A percentile compares a stretch with the other conserved stretches of the same genome.
Conservation (phyloP, 371 early-diverging fungal species). For the Massospora cicadina region DNA sequence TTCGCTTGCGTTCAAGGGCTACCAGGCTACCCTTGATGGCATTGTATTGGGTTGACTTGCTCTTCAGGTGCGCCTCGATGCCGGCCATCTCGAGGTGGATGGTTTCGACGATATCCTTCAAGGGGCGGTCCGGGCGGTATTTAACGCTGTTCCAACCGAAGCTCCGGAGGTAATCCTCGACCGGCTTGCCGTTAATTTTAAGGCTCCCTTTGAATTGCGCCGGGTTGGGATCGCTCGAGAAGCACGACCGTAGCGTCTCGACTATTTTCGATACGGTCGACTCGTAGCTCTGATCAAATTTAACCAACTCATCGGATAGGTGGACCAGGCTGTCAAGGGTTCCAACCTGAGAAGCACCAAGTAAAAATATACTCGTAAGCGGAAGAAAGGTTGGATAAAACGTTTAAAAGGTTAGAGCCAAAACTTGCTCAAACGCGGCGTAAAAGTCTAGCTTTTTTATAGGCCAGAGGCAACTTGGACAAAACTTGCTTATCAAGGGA, state of each 20-base stretch:
- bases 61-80: constrained; percentile 73
- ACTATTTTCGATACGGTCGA: constrained; percentile 53
- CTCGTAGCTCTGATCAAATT: constrained; percentile 63
- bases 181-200: constrained; percentile 29
- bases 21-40: constrained; percentile 58
- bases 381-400: too few species aligned
- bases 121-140: constrained; percentile 79
- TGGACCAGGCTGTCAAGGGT: constrained; percentile 79
- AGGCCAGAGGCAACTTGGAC: too few species aligned
- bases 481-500: too few species aligned
- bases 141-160: constrained; percentile 95
- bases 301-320: constrained; percentile 81
- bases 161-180: constrained; percentile 61
- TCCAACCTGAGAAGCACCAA: constrained; percentile 45
- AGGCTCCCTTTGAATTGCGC: constrained; percentile 22
- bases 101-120: constrained; percentile 62
- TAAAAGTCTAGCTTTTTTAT: too few species aligned
- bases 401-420: too few species aligned
- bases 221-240: constrained; percentile 22
- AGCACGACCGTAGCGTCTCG: constrained; percentile 51
- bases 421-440: too few species aligned
- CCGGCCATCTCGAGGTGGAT: constrained; percentile 64
- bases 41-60: constrained; percentile 65
- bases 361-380: too few species aligned
- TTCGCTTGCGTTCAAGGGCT: constrained; percentile 63